Evolutionary conservation across 352 stramenopile genomes (phyloP), one percentile per base, ranked within the genome.

Genomic region (Phytophthora lateralis): DNA sequence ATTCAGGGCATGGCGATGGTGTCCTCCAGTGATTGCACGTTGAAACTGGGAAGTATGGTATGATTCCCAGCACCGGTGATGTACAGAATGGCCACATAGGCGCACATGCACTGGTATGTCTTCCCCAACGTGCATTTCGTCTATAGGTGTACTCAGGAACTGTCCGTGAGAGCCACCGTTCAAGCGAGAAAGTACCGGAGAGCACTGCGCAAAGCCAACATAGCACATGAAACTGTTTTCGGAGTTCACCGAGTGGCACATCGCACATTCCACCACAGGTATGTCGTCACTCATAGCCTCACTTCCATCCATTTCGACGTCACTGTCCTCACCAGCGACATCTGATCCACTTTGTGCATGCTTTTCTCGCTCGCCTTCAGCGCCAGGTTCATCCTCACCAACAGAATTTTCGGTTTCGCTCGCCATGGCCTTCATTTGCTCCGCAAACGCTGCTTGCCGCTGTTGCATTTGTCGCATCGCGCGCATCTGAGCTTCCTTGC

Each of bases 41-140:
- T 98, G 91, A 55, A 98, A 97, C 32, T 98, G 83, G 15, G 95
- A 98, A 7, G 96, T 84, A 45, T 96, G 96, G 48, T 98, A 98
- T 24, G 90, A 94, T 71, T 98, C 91, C 71, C 97, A 97, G 71
- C 96, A 99, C 29, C 74, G 89, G 45, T 97, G 78, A 71, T 99
- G 96, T 32, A 98, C 95, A 26, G 93, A 95, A 76, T 99, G 96
- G 9, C 96, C 95, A 70, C 96, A 99, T 20, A 95, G 63, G 2
- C 84, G 80, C 18, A 96, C 75, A 63, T 95, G 80, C 43, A 92
- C 80, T 1, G 85, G 85, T 10, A 91, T 85, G 27, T 93, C 85
- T 73, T 93, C 80, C 15, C 85, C 85, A 4, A 91, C 54, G 51
- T 93, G 84, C 87, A 95, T 95, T 32, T 95, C 87, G 41, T 95